Conservation (phyloP, 306 rosid species). For the Oxytropis ochrocephala region DNA sequence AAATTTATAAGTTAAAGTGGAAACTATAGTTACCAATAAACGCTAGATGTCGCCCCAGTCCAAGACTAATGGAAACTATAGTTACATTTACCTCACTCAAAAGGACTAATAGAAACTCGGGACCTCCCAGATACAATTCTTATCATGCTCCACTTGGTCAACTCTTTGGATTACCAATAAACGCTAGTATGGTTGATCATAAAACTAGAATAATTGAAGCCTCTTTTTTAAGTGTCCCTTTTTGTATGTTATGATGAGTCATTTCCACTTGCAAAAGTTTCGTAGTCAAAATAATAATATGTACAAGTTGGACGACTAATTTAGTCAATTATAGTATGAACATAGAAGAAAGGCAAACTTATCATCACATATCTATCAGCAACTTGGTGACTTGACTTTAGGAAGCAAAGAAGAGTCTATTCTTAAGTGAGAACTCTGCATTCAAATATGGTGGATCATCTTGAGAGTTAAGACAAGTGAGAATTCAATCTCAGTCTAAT, state of each 20-base stretch:
- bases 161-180: background rate
- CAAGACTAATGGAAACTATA: too few species aligned
- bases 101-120: too few species aligned
- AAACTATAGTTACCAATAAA: background rate
- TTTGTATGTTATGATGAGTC: background rate
- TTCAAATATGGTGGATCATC: constrained; percentile 21
- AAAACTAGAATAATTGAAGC: background rate
- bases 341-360: background rate
- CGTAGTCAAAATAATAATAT: background rate
- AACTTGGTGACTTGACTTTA: constrained; percentile 10
- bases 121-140: too few species aligned
- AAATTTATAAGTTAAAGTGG: background rate
- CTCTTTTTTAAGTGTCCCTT: background rate
- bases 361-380: background rate
- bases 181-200: background rate
- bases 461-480: background rate
- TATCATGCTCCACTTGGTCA: too few species aligned
- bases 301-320: background rate
- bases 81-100: too few species aligned
- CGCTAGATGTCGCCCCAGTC: too few species aligned
- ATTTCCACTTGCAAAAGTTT: constrained; percentile 11
- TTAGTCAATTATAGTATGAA: background rate
- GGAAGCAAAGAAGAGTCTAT: background rate
- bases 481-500: background rate
- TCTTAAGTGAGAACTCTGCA: background rate